These are phyloP conservation scores for Aegilops longissima DNA, from an alignment of 176 grass and related monocot genomes.

Conservation along the genomic window DNA sequence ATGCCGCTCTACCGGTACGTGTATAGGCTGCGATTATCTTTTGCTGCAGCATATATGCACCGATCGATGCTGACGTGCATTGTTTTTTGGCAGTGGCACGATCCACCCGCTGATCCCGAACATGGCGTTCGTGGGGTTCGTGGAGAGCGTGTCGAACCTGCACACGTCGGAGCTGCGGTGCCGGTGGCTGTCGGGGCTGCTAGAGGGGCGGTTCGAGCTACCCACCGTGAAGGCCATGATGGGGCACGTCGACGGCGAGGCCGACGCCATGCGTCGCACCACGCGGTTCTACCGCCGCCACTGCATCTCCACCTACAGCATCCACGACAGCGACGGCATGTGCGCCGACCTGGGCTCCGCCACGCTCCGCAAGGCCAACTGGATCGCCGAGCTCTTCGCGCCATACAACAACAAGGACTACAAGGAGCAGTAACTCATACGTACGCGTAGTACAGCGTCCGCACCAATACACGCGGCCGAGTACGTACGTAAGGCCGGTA, in stretches of 20 bases:
- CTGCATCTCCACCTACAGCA: conserved; percentile 99
- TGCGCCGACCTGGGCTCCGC: conserved; percentile 73
- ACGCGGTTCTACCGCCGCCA: conserved; percentile 95
- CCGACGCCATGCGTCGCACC: conserved; percentile 80
- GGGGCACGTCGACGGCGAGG: conserved; percentile 53
- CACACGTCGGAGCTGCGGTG: conserved; percentile 97
- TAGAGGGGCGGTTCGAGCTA: conserved; percentile 59
- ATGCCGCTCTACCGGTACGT: conserved; percentile 90
- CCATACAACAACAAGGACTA: conserved; percentile 94
- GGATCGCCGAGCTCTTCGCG: conserved; percentile 81
- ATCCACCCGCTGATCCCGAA: conserved; percentile 92
- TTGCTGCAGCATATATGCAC: no score
- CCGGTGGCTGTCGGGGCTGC: conserved; percentile 81
- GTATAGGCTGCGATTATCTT: no score
- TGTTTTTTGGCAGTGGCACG: conserved; percentile 45
- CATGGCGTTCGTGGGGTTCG: conserved; percentile 97
- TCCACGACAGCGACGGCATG: conserved; percentile 96
- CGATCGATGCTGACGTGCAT: no score
- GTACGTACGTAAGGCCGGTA: not conserved
- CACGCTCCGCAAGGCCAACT: conserved; percentile 69
- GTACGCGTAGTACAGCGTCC: not conserved
- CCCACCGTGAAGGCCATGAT: conserved; percentile 61
- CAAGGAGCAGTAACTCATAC: conserved; percentile 36
- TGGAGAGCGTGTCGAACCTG: conserved; percentile 98
- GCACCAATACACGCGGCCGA: not conserved